phyloP scores from a whole-genome alignment of 306 rosid species.

The Herpetospermum pedunculosum region DNA sequence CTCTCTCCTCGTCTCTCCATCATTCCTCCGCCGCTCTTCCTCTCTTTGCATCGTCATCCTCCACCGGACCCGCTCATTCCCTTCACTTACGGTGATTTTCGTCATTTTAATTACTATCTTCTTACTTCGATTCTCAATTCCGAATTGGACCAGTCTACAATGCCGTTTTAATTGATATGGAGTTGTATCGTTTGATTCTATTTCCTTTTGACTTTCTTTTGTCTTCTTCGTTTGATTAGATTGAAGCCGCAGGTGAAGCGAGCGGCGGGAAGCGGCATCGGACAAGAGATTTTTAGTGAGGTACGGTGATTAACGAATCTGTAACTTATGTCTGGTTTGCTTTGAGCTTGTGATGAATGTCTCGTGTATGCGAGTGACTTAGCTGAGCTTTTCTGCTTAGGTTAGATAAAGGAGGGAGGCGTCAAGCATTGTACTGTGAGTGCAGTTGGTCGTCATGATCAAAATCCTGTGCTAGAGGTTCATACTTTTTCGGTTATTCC shows the following conservation, averaged over 20 bases:
- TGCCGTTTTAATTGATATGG: neutral
- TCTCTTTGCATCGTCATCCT: constrained; percentile 28
- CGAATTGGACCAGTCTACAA: neutral
- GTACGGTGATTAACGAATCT: constrained; percentile 23
- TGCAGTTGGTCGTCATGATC: constrained; percentile 41
- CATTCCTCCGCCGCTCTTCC: constrained; percentile 29
- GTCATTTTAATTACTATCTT: too few relatives aligned
- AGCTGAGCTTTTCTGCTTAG: constrained; percentile 39
- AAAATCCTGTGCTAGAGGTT: constrained; percentile 59
- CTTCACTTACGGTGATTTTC: constrained; percentile 31
- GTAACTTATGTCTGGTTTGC: constrained; percentile 1
- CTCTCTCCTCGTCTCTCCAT: constrained; percentile 35
- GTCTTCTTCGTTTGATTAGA: constrained; percentile 20
- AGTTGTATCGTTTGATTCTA: neutral
- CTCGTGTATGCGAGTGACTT: constrained; percentile 11
- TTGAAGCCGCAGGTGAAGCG: constrained; percentile 32
- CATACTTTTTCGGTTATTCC: constrained; percentile 2
- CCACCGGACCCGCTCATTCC: constrained; percentile 22
- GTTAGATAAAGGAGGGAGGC: constrained; percentile 45
- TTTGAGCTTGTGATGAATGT: constrained; percentile 6
- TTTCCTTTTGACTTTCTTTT: neutral
- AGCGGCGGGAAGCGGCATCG: constrained; percentile 30
- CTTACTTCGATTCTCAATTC: neutral
- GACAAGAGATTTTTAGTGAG: constrained; percentile 27
- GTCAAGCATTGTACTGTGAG: constrained; percentile 21